Conservation (phyloP, 495 filamentous ascomycete species). For the Ascodesmis nigricans region DNA sequence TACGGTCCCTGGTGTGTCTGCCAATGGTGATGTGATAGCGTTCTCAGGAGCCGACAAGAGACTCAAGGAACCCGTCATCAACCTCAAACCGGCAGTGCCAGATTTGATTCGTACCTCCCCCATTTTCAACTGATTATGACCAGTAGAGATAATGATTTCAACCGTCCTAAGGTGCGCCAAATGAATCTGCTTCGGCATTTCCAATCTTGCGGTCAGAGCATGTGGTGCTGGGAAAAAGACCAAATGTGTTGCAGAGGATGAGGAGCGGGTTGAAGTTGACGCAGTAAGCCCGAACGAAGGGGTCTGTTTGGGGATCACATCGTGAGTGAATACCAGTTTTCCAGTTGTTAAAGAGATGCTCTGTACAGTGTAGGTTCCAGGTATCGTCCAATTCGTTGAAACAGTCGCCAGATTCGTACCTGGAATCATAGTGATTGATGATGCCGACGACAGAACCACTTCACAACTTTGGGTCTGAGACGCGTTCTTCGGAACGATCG, state of each 20-base stretch:
- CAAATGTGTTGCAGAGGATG: constrained; percentile 22
- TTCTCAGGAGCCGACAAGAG: constrained; percentile 10
- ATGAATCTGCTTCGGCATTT: constrained; percentile 36
- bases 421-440: constrained; percentile 27
- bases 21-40: no score
- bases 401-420: constrained; percentile 28
- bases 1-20: constrained; percentile 47
- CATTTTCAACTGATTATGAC: constrained; percentile 49
- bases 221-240: constrained; percentile 17
- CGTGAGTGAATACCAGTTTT: constrained; percentile 48
- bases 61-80: constrained; percentile 47
- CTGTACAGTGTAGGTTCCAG: constrained; percentile 56
- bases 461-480: constrained; percentile 28
- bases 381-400: constrained; percentile 34
- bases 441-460: constrained; percentile 37
- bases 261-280: constrained; percentile 22
- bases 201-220: constrained; percentile 11
- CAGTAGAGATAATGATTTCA: constrained; percentile 49
- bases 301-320: constrained; percentile 24
- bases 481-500: constrained; percentile 31
- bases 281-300: constrained; percentile 8
- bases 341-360: constrained; percentile 42
- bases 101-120: constrained; percentile 54
- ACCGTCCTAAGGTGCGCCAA: constrained; percentile 55
- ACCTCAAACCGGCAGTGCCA: constrained; percentile 66